Evolutionary conservation across 2,329 filamentous ascomycete genomes (phyloP).

Genomic region (Fusarium concolor): DNA sequence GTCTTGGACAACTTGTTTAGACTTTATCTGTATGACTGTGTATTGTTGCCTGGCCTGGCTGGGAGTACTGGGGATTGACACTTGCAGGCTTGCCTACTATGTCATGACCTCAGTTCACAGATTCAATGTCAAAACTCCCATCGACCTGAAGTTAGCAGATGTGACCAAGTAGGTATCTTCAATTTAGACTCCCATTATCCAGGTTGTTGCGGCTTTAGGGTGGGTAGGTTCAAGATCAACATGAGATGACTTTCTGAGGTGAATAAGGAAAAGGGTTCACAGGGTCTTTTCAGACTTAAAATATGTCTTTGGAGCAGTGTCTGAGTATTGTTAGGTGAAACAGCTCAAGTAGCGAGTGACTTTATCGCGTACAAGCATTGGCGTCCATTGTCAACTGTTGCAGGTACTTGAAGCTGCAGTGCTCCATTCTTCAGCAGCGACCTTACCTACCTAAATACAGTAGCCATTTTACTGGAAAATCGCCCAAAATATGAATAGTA

Average conservation of each 20-base stretch:
- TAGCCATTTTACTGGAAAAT: neutral
- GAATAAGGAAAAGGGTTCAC: too few relatives aligned
- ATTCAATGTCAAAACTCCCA: neutral
- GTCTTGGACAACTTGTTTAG: too few relatives aligned
- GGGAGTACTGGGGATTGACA: neutral
- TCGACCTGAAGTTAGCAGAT: neutral
- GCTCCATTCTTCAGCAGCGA: constrained; percentile 19
- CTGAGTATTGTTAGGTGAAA: too few relatives aligned
- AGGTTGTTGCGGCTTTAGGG: too few relatives aligned
- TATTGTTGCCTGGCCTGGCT: too few relatives aligned
- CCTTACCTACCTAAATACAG: neutral
- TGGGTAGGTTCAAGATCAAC: too few relatives aligned
- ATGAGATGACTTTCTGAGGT: neutral
- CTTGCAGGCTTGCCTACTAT: neutral
- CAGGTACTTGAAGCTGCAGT: constrained; percentile 15
- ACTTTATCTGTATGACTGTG: too few relatives aligned
- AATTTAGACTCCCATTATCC: too few relatives aligned
- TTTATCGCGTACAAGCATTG: too few relatives aligned
- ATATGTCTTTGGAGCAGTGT: neutral
- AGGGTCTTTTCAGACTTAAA: neutral
- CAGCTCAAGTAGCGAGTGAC: too few relatives aligned
- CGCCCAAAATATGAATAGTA: neutral
- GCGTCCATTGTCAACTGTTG: neutral
- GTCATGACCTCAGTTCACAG: too few relatives aligned
- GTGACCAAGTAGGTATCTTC: too few relatives aligned